Percentiles rank a stretch among this genome's conserved stretches.
These are phyloP conservation scores for Hypoxylon lienhwacheense DNA, from an alignment of 495 filamentous ascomycete species.

Conservation along the genomic window DNA sequence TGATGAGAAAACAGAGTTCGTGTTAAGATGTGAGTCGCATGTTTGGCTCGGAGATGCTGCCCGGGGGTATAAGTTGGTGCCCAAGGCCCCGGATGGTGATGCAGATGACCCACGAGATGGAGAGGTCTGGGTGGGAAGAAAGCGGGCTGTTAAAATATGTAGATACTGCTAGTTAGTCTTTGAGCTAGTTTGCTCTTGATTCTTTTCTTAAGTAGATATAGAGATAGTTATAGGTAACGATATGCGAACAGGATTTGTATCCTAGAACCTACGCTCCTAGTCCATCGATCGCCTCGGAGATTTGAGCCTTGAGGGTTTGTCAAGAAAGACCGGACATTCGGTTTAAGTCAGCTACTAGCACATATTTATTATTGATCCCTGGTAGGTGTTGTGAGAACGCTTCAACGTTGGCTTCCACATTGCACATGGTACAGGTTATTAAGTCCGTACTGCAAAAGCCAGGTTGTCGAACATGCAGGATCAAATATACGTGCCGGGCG, in stretches of 20 bases:
- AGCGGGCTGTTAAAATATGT: neutral
- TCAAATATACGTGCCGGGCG: slow-evolving; percentile 7
- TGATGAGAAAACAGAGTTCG: slow-evolving; percentile 11
- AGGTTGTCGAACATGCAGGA: neutral
- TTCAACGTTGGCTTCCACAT: slow-evolving; percentile 7
- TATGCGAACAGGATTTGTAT: slow-evolving; percentile 4
- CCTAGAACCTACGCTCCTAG: slow-evolving; percentile 3
- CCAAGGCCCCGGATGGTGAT: slow-evolving; percentile 14
- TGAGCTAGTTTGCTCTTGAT: slow-evolving; percentile 9
- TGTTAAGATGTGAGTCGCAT: neutral
- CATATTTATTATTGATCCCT: slow-evolving; percentile 6
- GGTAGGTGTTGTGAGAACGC: neutral
- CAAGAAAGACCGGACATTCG: slow-evolving; percentile 5
- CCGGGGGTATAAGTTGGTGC: no score
- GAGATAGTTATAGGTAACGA: slow-evolving; percentile 3
- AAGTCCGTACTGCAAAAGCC: neutral
- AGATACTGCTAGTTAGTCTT: neutral
- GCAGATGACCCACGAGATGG: slow-evolving; percentile 7
- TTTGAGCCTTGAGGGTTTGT: slow-evolving; percentile 5
- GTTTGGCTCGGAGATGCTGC: slow-evolving; percentile 8
- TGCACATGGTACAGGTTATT: slow-evolving; percentile 1
- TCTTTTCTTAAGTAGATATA: no score
- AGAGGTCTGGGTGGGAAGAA: slow-evolving; percentile 13
- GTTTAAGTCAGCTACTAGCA: neutral
- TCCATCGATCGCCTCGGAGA: slow-evolving; percentile 1